Base-by-base conservation (phyloP, 768 basidiomycete species). In the Holtermannia corniformis region DNA sequence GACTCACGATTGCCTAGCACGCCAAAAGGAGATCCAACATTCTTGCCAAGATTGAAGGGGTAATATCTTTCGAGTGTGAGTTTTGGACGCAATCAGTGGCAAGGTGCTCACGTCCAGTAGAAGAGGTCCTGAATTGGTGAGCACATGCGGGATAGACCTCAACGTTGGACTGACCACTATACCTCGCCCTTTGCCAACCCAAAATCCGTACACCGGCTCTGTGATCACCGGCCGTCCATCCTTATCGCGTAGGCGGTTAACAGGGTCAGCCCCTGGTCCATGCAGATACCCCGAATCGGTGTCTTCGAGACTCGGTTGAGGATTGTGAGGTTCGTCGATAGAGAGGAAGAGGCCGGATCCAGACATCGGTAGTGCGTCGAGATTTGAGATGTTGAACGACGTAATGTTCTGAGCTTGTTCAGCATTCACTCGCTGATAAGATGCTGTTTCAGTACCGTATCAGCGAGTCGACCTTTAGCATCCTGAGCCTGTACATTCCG, bases 31-130 rank as follows among this genome's bases (percentile, higher is more conserved):
- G 32, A 52, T 14, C 60, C 59, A 0, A 65, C 54, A 1, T 57
- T 47, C 44, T 68, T 68, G n/a, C 67, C 67, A 24, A 62, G 53
- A 47, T 68, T 68, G 54, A 58, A 65, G 4, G 67, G 67, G 51
- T 68, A 68, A 55, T 52, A 65, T 4, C 57, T 58, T 32, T n/a
- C n/a, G n/a, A n/a, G n/a, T n/a, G n/a, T n/a, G n/a, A n/a, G n/a
- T n/a, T n/a, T n/a, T n/a, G n/a, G n/a, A n/a, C n/a, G n/a, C n/a
- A n/a, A n/a, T n/a, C n/a, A n/a, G n/a, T 23, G n/a, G 5, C 26
- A 27, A 11, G 12, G 37, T 11, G 10, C 57, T 55, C 40, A 55
- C 57, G 67, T 68, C 67, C 67, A 68, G 44, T 68, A 68, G 55
- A 60, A 64, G 20, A 68, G 44, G 45, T 68, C 66, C 66, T 68